Conservation (phyloP, 371 early-diverging fungal genomes). For the Dipsacomyces acuminosporus region DNA sequence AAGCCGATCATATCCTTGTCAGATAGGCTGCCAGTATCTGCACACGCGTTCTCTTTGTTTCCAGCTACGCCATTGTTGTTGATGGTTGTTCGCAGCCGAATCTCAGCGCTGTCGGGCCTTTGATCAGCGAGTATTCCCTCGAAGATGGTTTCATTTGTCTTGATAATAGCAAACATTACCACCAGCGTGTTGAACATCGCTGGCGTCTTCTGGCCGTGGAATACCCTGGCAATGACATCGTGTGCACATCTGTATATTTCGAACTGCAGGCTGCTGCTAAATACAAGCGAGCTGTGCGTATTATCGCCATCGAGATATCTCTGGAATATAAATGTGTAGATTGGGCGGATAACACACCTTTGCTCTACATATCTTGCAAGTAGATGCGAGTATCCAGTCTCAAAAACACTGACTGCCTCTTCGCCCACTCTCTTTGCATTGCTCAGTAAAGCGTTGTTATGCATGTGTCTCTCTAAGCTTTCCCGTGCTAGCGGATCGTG, state of each 20-base stretch:
- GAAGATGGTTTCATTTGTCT: slow-evolving; percentile 27
- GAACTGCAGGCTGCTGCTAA: no score
- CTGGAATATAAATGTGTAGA: slow-evolving; percentile 3
- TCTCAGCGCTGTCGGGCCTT: slow-evolving; percentile 2
- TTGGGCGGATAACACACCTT: slow-evolving; percentile 30
- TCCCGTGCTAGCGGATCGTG: no score
- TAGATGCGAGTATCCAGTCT: slow-evolving; percentile 4
- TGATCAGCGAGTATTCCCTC: neutral
- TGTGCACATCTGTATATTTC: slow-evolving; percentile 12
- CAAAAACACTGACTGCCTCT: slow-evolving; percentile 14
- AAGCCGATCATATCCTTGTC: slow-evolving; percentile 17
- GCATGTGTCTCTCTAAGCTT: no score
- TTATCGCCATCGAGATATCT: no score
- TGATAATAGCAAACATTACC: slow-evolving; percentile 28
- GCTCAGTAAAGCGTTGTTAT: slow-evolving; percentile 8
- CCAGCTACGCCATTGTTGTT: slow-evolving; percentile 4
- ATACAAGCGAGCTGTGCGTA: no score
- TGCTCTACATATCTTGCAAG: slow-evolving; percentile 6
- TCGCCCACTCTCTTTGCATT: slow-evolving; percentile 20
- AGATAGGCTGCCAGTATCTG: neutral
- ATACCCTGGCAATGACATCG: no score
- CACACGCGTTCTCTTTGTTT: no score
- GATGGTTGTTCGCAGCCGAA: slow-evolving; percentile 7
- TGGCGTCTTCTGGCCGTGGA: no score
- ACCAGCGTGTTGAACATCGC: no score